Base-by-base conservation (phyloP, 345 rosid genomes). In the Triadica sebifera region DNA sequence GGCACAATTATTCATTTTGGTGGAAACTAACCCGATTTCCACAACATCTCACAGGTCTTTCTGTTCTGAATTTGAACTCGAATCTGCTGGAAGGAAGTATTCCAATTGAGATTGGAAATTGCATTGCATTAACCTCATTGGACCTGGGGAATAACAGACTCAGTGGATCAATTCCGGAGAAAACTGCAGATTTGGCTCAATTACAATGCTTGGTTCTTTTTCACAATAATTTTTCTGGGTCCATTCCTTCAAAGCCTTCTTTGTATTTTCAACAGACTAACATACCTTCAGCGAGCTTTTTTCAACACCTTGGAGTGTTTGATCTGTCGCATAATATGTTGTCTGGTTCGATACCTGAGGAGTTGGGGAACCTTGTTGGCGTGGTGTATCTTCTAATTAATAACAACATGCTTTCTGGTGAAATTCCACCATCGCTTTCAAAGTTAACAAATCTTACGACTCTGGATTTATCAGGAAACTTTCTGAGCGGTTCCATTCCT, bases 131-230 rank as follows among this genome's bases (percentile, higher is more conserved):
- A 37, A 89, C 96, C 77, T 89, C 98, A 8, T 58, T 95, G 87
- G 90, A 95, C 83, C 83, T 91, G 2, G 97, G 99, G 47, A 84
- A 83, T 71, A 95, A 95, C 84, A 79, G 75, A 78, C 86, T 95
- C 20, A 76, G 62, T 72, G 99, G 99, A 24, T 71, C 87, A 38
- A 90, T 95, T 73, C 98, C 98, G 0, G 84, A 76, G 19, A 76
- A 53, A 57, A 71, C 91, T 68, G 84, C 89, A 4, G 88, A 71
- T 79, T 83, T 95, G 81, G 79, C 83, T 70, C 88, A 87, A 81
- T 83, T 95, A 59, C 98, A 95, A 24, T 89, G 96, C 73, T 57
- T 95, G 82, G 94, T 95, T 76, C 93, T 93, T 50, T 90, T 97
- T 59, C 80, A 84, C 79, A 95, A 93, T 79, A 84, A 81, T 72